Base-by-base conservation (phyloP, 164 flowering plant genomes). In the Brasenia schreberi region DNA sequence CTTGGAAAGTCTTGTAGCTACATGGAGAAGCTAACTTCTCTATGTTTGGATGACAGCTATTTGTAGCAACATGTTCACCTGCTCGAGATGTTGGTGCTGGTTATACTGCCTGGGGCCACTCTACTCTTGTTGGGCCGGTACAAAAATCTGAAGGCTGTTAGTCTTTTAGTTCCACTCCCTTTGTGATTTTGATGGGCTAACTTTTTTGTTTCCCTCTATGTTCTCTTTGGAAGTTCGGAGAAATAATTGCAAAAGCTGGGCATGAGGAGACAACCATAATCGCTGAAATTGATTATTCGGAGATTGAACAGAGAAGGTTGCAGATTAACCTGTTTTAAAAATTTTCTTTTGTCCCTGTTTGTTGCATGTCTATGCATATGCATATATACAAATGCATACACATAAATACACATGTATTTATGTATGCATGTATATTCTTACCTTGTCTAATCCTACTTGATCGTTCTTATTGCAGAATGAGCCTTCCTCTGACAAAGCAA, bases 61-160 rank as follows among this genome's bases (percentile, higher is more conserved):
- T 80, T 71, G 97, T 94, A 19, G 99, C 99, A 64, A 94, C 96
- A 42, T 94, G 99, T 70, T 86, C 99, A 58, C 97, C 99, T 74
- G 97, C 99, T 69, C 88, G 99, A 73, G 96, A 87, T 80, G 73
- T 77, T 73, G 78, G 78, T 58, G 83, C 88, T 71, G 83, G 96
- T 62, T 94, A 91, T 71, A 82, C 83, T 19, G 96, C 97, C 42
- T 94, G 97, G 99, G 99, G 99, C 12, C 98, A 90, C 78, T 94
- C 99, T 19, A 89, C 96, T 23, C 89, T 94, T 45, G 85, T 92
- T 70, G 97, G 97, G 70, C 99, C 99, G 12, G 99, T 94, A 79
- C 85, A 94, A 19, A 63, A 27, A 19, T 18, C 33, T 12, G 19
- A 63, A 7, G n/a, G 5, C 12, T 67, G 7, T 42, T 11, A 9